Evolutionary conservation across 2,329 filamentous ascomycete genomes (phyloP).

Genomic region (Biscogniauxia sp.): DNA sequence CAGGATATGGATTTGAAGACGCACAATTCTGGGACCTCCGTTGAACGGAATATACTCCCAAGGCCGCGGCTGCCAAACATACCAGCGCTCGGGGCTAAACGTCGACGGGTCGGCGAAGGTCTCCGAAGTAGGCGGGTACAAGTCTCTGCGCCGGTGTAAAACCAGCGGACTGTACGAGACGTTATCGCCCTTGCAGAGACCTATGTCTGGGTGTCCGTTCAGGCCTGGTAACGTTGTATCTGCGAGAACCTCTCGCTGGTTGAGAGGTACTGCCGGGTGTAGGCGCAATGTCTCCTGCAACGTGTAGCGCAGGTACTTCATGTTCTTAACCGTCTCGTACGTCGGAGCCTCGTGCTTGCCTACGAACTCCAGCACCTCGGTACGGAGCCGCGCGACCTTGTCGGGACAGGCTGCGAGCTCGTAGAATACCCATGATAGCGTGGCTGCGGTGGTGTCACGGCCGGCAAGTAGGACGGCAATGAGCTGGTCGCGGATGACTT

Average conservation of each 20-base stretch:
- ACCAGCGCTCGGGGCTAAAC: conserved; percentile 24
- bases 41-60: conserved; percentile 58
- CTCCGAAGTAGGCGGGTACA: conserved; percentile 17
- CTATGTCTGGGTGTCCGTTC: conserved; percentile 12
- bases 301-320: conserved; percentile 58
- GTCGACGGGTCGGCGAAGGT: conserved; percentile 17
- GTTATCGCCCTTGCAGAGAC: conserved; percentile 16
- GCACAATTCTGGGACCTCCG: conserved; percentile 48
- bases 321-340: conserved; percentile 64
- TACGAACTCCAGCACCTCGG: conserved; percentile 55
- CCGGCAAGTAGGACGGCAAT: conserved; percentile 70
- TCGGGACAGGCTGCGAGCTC: conserved; percentile 59
- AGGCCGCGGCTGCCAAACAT: conserved; percentile 35
- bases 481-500: conserved; percentile 70
- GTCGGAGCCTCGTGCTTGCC: conserved; percentile 48
- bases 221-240: conserved; percentile 38
- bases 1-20: conserved; percentile 1
- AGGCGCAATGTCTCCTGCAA: conserved; percentile 37
- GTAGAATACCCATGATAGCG: conserved; percentile 64
- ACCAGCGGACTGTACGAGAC: conserved; percentile 12
- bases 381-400: conserved; percentile 56
- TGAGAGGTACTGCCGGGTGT: conserved; percentile 45
- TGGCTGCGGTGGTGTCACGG: conserved; percentile 66
- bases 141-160: conserved; percentile 16
- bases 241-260: conserved; percentile 37